Percentiles rank a stretch among this genome's conserved stretches.
phyloP scores from a whole-genome alignment of 371 early-diverging fungal species.

The Apophysomyces elegans region DNA sequence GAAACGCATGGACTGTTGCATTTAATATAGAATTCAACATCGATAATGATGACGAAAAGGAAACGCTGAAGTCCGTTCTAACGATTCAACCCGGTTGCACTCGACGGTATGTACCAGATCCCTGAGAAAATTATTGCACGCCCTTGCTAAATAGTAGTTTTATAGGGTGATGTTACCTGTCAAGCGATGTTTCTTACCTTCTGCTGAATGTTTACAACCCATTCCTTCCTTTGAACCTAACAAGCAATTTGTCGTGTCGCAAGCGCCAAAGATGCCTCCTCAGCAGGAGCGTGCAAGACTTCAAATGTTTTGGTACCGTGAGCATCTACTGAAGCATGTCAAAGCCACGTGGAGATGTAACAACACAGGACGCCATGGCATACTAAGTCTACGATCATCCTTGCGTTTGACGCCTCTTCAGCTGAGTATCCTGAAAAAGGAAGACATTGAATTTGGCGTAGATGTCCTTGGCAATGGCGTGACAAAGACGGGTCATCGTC shows the following conservation, averaged over 20 bases:
- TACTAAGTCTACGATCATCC: slow-evolving; percentile 54
- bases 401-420: slow-evolving; percentile 57
- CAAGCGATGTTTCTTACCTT: slow-evolving; percentile 61
- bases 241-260: slow-evolving; percentile 79
- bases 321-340: slow-evolving; percentile 63
- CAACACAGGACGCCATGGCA: slow-evolving; percentile 52
- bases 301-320: slow-evolving; percentile 80
- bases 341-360: slow-evolving; percentile 55
- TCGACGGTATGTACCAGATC: not conserved
- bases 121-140: not conserved
- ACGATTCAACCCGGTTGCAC: slow-evolving; percentile 37
- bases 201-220: slow-evolving; percentile 47
- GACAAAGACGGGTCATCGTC: slow-evolving; percentile 30
- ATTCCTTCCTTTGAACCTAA: slow-evolving; percentile 75
- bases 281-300: slow-evolving; percentile 63
- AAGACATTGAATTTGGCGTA: slow-evolving; percentile 61
- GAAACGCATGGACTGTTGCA: slow-evolving; percentile 73
- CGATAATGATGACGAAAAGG: slow-evolving; percentile 48
- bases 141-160: slow-evolving; percentile 2
- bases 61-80: slow-evolving; percentile 24
- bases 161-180: slow-evolving; percentile 73
- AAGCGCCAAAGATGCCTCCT: slow-evolving; percentile 42
- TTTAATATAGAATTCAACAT: slow-evolving; percentile 71
- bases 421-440: slow-evolving; percentile 58
- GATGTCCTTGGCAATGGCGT: slow-evolving; percentile 33